These are phyloP conservation scores for Alternaria arborescens DNA, from an alignment of 2,329 filamentous ascomycete genomes.

Conservation along the genomic window DNA sequence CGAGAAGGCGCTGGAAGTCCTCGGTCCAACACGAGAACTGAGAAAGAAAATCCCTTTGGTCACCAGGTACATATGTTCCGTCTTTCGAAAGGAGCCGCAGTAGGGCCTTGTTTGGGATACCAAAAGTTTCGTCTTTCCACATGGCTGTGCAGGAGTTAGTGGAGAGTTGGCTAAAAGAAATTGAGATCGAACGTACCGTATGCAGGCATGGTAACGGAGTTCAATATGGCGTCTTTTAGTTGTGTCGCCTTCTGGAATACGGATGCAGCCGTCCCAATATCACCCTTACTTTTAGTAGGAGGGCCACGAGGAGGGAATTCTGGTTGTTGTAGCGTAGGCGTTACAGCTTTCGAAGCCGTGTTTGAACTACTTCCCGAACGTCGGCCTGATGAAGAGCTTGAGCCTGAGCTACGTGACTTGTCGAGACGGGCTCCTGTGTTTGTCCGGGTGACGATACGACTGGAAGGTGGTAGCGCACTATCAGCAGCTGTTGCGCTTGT, in stretches of 20 bases:
- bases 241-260: conserved; percentile 75
- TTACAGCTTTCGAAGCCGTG: conserved; percentile 52
- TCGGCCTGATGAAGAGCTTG: conserved; percentile 52
- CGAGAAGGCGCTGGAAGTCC: conserved; percentile 69
- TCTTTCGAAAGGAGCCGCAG: conserved; percentile 53
- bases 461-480: conserved; percentile 36
- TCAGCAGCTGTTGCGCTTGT: conserved; percentile 62
- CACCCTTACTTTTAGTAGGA: conserved; percentile 60
- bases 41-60: conserved; percentile 62
- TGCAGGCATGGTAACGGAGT: conserved; percentile 77
- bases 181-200: conserved; percentile 55
- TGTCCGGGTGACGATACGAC: conserved; percentile 55
- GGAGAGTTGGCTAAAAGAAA: neutral
- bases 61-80: conserved; percentile 44
- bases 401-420: conserved; percentile 47
- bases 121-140: conserved; percentile 81
- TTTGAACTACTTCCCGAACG: conserved; percentile 44
- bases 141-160: conserved; percentile 58
- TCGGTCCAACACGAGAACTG: conserved; percentile 71
- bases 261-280: conserved; percentile 67
- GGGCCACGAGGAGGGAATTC: conserved; percentile 74
- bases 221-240: conserved; percentile 80
- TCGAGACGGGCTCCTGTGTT: conserved; percentile 43
- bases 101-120: conserved; percentile 74
- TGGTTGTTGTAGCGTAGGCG: conserved; percentile 65